Evolutionary conservation across 2,329 filamentous ascomycete genomes (phyloP), one percentile per base, ranked within the genome.

Genomic region (Madurella fahalii): DNA sequence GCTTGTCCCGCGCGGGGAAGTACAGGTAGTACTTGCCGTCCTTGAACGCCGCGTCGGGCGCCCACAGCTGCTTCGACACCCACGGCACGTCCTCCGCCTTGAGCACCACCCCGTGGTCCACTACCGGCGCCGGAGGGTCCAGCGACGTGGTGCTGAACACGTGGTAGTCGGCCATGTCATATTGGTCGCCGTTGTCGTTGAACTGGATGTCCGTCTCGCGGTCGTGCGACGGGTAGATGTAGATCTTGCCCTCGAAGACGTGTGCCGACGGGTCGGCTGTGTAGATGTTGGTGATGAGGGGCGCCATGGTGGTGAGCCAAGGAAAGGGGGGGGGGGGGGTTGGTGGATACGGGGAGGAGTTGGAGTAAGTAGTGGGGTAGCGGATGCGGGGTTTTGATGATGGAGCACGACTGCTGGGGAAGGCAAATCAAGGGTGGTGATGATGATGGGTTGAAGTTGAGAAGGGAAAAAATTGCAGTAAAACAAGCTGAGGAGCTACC

Each of bases 141-240:
- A 82, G 71, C 30, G 73, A 74, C 11, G 69, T 63, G 25, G 72
- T 73, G 61, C 81, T 85, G 71, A 91, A 85, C 68, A 92, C 88
- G 70, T 91, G 87, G 77, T 92, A 92, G 74, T 92, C 88, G 53
- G 74, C 78, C 88, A 91, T 92, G 74, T 90, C 88, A 69, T 90
- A 91, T 69, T 91, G 88, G 72, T 90, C 87, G 67, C 88, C 88
- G 77, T 90, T 90, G 77, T 91, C 87, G 74, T 92, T 91, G 76
- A 87, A 85, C 54, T 80, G 54, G 69, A 90, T 88, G 69, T 84
- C 80, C 5, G 86, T 89, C 69, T 89, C 85, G 61, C 86, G 81
- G 71, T 92, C 87, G 72, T 92, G 87, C 18, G 87, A 91, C 17
- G 88, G 87, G 74, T 91, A 92, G 71, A 92, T 81, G 75, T 90